Evolutionary conservation across 2,329 filamentous ascomycete genomes (phyloP).

Genomic region (Kalaharituber pfeilii): DNA sequence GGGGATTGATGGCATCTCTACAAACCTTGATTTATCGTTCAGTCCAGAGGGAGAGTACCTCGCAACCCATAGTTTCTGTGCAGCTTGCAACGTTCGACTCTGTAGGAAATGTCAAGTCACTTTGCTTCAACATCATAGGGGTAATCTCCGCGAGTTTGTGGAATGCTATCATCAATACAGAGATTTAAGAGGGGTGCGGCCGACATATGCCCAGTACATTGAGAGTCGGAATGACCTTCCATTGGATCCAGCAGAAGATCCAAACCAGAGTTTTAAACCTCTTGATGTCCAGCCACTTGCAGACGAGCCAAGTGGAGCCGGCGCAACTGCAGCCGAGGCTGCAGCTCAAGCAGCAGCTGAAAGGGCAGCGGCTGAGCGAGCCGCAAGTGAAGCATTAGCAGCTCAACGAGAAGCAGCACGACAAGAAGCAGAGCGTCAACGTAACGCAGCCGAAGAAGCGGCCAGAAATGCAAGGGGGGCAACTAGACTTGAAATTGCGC

Average conservation of each 20-base stretch:
- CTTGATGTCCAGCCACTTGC: background rate
- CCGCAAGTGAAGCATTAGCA: background rate
- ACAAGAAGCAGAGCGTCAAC: too few relatives aligned
- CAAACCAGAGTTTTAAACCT: background rate
- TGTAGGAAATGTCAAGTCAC: background rate
- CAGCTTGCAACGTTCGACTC: background rate
- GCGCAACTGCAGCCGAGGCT: background rate
- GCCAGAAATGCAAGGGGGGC: too few relatives aligned
- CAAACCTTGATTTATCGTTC: background rate
- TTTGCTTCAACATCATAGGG: background rate
- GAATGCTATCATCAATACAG: background rate
- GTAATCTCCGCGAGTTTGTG: background rate
- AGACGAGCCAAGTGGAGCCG: background rate
- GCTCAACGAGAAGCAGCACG: background rate
- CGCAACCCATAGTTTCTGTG: background rate
- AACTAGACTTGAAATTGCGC: too few relatives aligned
- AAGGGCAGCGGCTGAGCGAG: background rate
- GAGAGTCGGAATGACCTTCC: background rate
- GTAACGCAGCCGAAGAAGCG: too few relatives aligned
- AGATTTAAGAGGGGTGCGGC: background rate
- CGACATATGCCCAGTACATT: background rate
- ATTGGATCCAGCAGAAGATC: background rate
- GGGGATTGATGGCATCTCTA: background rate
- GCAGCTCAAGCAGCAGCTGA: background rate
- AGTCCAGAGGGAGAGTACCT: background rate